Evolutionary conservation across 306 rosid genomes (phyloP).

Genomic region (Sindora glabra): DNA sequence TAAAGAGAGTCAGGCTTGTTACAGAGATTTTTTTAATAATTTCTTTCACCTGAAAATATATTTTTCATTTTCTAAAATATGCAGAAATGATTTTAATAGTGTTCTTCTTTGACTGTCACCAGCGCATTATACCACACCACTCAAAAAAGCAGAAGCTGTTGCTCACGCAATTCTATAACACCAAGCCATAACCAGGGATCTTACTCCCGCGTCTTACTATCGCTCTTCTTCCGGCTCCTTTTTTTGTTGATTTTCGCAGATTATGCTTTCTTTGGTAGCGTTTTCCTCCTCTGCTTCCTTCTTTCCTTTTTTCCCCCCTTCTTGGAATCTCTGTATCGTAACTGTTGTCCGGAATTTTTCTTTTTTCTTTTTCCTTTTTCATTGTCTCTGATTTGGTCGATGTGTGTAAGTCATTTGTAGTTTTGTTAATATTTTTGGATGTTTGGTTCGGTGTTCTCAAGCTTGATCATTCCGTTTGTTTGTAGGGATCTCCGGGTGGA

Average conservation of each 20-base stretch:
- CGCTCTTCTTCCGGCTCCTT: neutral
- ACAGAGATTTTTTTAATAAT: too few species aligned
- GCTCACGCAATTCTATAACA: slow-evolving; percentile 26
- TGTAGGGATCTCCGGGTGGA: slow-evolving; percentile 19
- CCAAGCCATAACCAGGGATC: slow-evolving; percentile 43
- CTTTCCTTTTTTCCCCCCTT: too few species aligned
- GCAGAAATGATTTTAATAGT: neutral
- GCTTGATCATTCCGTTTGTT: neutral
- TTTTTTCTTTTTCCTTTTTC: neutral
- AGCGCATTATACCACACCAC: slow-evolving; percentile 67
- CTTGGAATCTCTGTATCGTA: neutral
- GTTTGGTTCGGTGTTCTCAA: slow-evolving; percentile 25
- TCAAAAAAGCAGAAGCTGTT: slow-evolving; percentile 39
- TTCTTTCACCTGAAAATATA: neutral
- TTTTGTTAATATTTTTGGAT: slow-evolving; percentile 10
- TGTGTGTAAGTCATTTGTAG: neutral
- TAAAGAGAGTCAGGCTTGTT: slow-evolving; percentile 17
- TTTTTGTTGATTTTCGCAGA: slow-evolving; percentile 18
- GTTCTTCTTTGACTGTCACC: slow-evolving; percentile 73
- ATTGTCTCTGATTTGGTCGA: too few species aligned
- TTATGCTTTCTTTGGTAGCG: slow-evolving; percentile 21
- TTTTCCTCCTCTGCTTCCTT: neutral
- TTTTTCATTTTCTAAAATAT: neutral
- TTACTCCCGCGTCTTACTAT: slow-evolving; percentile 16
- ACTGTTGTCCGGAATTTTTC: too few species aligned